These are phyloP conservation scores for Candida argentea DNA, from an alignment of 805 yeast genomes.

Conservation along the genomic window DNA sequence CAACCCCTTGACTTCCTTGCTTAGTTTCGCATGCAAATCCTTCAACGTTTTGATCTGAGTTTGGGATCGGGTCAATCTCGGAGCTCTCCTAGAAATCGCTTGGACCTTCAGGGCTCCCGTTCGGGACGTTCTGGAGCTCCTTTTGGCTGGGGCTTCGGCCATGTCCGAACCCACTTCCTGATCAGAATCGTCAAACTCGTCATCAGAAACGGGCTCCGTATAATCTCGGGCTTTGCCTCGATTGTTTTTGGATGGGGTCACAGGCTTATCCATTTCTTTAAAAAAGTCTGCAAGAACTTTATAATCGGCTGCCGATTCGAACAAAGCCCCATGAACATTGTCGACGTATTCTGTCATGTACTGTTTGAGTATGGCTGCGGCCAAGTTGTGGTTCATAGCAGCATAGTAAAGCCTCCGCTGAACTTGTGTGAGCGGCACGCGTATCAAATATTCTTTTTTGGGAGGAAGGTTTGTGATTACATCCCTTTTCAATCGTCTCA, in stretches of 20 bases:
- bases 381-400: conserved; percentile 37
- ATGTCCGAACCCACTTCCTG: neutral
- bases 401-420: conserved; percentile 58
- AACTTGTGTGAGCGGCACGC: conserved; percentile 50
- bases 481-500: conserved; percentile 70
- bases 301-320: conserved; percentile 10
- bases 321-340: conserved; percentile 21
- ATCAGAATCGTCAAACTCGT: conserved; percentile 16
- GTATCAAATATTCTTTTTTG: conserved; percentile 80
- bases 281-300: conserved; percentile 32
- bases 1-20: conserved; percentile 21
- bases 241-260: conserved; percentile 2
- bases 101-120: conserved; percentile 6
- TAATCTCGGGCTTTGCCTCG: conserved; percentile 2
- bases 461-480: conserved; percentile 67
- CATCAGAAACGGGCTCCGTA: conserved; percentile 20
- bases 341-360: conserved; percentile 43
- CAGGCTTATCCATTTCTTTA: conserved; percentile 14
- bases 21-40: conserved; percentile 7
- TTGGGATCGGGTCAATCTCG: conserved; percentile 3
- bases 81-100: conserved; percentile 9
- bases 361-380: conserved; percentile 33
- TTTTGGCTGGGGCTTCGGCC: conserved; percentile 1
- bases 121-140: conserved; percentile 1
- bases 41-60: conserved; percentile 8